These are phyloP conservation scores for Colletotrichum liriopes DNA, from an alignment of 2,329 filamentous ascomycete species.

Conservation along the genomic window DNA sequence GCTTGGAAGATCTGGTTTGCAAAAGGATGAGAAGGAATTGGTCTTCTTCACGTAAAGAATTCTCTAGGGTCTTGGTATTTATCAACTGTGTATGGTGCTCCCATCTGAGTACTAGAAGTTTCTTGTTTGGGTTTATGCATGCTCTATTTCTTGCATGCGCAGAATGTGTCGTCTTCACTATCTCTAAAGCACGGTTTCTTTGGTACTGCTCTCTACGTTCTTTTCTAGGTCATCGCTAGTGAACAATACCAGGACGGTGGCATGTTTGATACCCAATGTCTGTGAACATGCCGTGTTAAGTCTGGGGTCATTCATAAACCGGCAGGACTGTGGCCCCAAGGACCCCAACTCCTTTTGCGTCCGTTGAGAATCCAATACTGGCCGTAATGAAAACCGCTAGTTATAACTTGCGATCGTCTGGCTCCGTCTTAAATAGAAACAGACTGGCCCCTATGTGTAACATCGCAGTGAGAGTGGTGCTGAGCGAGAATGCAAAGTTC, in stretches of 20 bases:
- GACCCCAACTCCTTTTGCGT: too few relatives aligned
- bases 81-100: too few relatives aligned
- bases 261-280: not conserved
- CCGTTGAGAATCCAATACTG: not conserved
- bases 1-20: not conserved
- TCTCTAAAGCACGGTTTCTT: not conserved
- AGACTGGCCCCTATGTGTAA: too few relatives aligned
- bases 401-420: too few relatives aligned
- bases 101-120: too few relatives aligned
- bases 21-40: not conserved
- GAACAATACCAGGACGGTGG: not conserved
- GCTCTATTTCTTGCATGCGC: not conserved
- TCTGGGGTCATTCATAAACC: not conserved
- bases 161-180: not conserved
- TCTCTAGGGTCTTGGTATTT: accelerated
- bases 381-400: not conserved
- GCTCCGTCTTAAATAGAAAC: not conserved
- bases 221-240: not conserved
- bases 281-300: too few relatives aligned
- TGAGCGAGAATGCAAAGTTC: not conserved
- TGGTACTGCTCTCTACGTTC: not conserved
- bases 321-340: not conserved
- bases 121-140: too few relatives aligned
- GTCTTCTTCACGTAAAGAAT: not conserved
- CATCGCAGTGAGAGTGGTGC: not conserved